phyloP scores from a whole-genome alignment of 345 rosid genomes.

The Noccaea bulbosa region DNA sequence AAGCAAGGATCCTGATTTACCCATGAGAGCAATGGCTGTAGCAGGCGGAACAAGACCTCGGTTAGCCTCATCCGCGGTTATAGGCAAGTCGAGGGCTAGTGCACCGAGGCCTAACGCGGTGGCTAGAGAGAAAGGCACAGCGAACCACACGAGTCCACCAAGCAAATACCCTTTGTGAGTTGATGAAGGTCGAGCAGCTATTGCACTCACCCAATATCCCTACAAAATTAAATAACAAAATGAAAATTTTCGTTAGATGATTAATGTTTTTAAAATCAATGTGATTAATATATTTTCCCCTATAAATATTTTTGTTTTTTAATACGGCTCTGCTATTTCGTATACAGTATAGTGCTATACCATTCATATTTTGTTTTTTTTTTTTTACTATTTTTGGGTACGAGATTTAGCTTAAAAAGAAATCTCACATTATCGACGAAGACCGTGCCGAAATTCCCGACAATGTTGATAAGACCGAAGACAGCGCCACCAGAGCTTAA shows the following conservation, averaged over 20 bases:
- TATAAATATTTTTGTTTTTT: too few species aligned
- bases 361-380: too few species aligned
- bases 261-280: too few species aligned
- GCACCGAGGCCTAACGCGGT: constrained; percentile 96
- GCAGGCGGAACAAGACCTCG: constrained; percentile 92
- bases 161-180: constrained; percentile 90
- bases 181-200: constrained; percentile 92
- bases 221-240: constrained; percentile 25
- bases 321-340: too few species aligned
- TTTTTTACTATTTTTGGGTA: too few species aligned
- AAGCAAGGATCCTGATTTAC: constrained; percentile 86
- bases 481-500: constrained; percentile 91
- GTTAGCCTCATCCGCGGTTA: constrained; percentile 68
- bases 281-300: too few species aligned
- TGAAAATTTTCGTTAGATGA: too few species aligned
- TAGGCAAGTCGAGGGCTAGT: constrained; percentile 86
- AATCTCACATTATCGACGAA: constrained; percentile 86
- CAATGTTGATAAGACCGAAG: constrained; percentile 87
- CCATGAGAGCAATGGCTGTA: constrained; percentile 94
- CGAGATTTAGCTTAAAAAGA: background rate
- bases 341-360: too few species aligned
- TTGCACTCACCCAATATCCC: constrained; percentile 99
- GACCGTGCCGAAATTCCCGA: constrained; percentile 91
- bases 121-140: constrained; percentile 91
- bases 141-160: constrained; percentile 95